Percentiles rank a stretch among this genome's conserved stretches.
phyloP scores from a whole-genome alignment of 2,329 filamentous ascomycete genomes.

The Nemania bipapillata region DNA sequence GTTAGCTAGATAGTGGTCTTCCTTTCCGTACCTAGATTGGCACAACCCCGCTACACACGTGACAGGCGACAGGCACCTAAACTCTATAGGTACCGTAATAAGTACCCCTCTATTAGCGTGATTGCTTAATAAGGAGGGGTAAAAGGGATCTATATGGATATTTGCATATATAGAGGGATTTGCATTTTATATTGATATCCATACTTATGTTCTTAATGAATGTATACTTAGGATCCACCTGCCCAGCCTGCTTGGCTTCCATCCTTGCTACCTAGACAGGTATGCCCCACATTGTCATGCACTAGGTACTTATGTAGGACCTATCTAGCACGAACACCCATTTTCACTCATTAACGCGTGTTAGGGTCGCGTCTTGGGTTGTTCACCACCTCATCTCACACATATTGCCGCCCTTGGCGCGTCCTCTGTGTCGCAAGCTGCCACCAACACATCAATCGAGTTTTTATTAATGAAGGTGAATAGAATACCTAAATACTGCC shows the following conservation, averaged over 20 bases:
- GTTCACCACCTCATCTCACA: slow-evolving; percentile 24
- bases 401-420: slow-evolving; percentile 18
- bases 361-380: slow-evolving; percentile 32
- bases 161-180: not conserved
- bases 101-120: slow-evolving; percentile 30
- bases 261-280: slow-evolving; percentile 1
- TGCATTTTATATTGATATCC: not conserved
- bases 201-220: not conserved
- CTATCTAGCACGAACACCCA: not conserved
- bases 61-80: no score
- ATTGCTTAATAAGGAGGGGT: slow-evolving; percentile 29
- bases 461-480: not conserved
- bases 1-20: no score
- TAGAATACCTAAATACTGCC: not conserved
- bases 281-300: not conserved
- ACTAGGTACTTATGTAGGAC: not conserved
- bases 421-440: slow-evolving; percentile 19
- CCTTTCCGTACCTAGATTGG: not conserved
- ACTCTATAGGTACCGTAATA: not conserved
- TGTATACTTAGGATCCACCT: not conserved
- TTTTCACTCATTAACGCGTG: slow-evolving; percentile 37
- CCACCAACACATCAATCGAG: slow-evolving; percentile 7
- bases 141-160: not conserved
- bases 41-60: not conserved
- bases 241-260: no score